Base-by-base conservation (phyloP, 257 asterid genomes). In the Capsicum baccatum region DNA sequence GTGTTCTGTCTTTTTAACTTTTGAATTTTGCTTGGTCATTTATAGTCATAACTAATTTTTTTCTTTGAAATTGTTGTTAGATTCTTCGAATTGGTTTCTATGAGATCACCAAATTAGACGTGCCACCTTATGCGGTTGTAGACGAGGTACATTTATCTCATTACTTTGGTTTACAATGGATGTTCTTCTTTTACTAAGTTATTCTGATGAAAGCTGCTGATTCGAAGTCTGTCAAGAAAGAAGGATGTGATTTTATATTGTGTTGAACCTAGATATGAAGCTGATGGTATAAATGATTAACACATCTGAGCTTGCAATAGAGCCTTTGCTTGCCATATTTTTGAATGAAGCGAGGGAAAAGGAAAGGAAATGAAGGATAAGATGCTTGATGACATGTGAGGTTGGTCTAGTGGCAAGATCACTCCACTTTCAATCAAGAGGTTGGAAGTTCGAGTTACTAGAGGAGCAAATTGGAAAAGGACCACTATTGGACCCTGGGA, bases 61-160 rank as follows among this genome's bases (percentile, higher is more conserved):
- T 10, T 48, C 60, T 67, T 73, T 85, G 16, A 5, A 62, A 81
- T 19, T 87, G 82, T 85, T 79, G 83, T 83, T 87, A 96, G 99
- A 96, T 96, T 89, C 98, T 96, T 79, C 93, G 98, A 80, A 93
- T 96, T 83, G 99, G 98, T 62, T 89, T 93, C 86, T 94, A 96
- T 79, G 99, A 96, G 96, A 91, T 96, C 85, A 83, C 92, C 88
- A 94, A 96, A 87, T 92, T 96, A 85, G 98, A 92, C 86, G 93
- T 93, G 97, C 97, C 99, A 83, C 89, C 97, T 19, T 92, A 96
- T 89, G 99, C 99, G 19, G 98, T 96, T 82, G 97, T 94, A 35
- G 97, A 96, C 83, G 99, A 96, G 99, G 99, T 94, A 86, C 47
- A 78, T 80, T 62, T 19, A 21, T 55, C 26, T 63, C 42, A 9